Base-by-base conservation (phyloP, 129 eudicot genomes). In the Chrysanthemum seticuspe region DNA sequence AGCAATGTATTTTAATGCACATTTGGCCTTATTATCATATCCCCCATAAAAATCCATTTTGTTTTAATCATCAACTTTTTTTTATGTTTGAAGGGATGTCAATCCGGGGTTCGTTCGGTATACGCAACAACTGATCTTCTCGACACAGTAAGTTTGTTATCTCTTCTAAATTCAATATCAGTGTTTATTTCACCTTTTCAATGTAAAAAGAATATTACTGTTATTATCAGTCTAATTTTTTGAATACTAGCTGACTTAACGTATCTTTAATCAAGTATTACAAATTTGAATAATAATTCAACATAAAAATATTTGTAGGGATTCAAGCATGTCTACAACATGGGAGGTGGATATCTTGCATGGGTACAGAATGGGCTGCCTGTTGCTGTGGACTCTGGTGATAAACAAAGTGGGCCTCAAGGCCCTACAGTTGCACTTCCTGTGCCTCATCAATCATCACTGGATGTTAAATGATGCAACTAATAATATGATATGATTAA, bases 321-420 rank as follows among this genome's bases (percentile, higher is more conserved):
- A 21, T 92, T 85, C 87, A 87, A 87, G 88, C 72, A 85, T 75
- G 87, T 87, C 40, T 79, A 58, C 75, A 92, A 92, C 80, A 89
- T 92, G 95, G 96, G 90, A 87, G 94, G 95, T 2, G 98, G 96
- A 21, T 87, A 83, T 64, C 68, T 82, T 47, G 91, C 86, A 47
- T 89, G 96, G 96, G 83, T 81, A 52, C 78, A 84, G 74, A 89
- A 85, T 31, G 88, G 83, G n/a, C 76, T 87, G 23, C 71, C 87
- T 34, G 83, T 86, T 59, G 76, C 61, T 40, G 47, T 40, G 47
- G 47, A 40, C 10, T 40, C 47, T 40, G 47, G 47, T 40, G 10
- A 40, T 40, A 40, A 6, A 40, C 1, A 9, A 18, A 65, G 9
- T 65, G 73, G 50, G 73, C 54, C 66, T 65, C 58, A 8, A 75